Evolutionary conservation across 805 yeast genomes (phyloP).

Genomic region (Teunomyces tritomae): DNA sequence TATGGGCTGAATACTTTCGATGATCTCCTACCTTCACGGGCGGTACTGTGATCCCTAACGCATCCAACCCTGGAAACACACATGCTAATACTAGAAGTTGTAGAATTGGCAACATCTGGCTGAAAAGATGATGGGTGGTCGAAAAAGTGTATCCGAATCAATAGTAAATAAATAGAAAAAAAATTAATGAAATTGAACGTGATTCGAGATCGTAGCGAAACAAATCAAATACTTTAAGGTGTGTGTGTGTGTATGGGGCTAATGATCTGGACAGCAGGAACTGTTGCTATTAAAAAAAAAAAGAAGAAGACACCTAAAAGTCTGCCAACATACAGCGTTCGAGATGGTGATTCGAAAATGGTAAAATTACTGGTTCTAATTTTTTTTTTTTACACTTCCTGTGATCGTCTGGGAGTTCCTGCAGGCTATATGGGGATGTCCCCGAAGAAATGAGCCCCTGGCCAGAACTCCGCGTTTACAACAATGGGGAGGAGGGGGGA

Average conservation of each 20-base stretch:
- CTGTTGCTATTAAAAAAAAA: neutral
- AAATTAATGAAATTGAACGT: neutral
- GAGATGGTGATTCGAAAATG: neutral
- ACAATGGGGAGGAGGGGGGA: too few relatives aligned
- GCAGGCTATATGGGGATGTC: neutral
- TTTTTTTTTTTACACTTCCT: neutral
- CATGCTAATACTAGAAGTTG: neutral
- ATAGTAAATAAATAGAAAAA: too few relatives aligned
- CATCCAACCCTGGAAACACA: constrained; percentile 4
- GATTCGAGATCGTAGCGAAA: neutral
- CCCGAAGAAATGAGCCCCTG: too few relatives aligned
- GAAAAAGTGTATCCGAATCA: neutral
- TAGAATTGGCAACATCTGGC: neutral
- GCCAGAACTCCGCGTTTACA: too few relatives aligned
- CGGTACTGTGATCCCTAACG: constrained; percentile 34
- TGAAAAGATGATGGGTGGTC: neutral
- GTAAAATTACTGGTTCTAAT: too few relatives aligned
- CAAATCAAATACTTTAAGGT: neutral
- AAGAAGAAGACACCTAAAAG: neutral
- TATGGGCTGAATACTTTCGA: constrained; percentile 25
- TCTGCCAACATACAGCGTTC: neutral
- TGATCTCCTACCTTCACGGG: constrained; percentile 32
- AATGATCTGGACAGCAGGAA: neutral
- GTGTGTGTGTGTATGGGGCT: neutral
- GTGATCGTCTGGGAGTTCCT: neutral